These are phyloP conservation scores for Pinus tabuliformis DNA, from an alignment of 75 land plant species.

Conservation along the genomic window DNA sequence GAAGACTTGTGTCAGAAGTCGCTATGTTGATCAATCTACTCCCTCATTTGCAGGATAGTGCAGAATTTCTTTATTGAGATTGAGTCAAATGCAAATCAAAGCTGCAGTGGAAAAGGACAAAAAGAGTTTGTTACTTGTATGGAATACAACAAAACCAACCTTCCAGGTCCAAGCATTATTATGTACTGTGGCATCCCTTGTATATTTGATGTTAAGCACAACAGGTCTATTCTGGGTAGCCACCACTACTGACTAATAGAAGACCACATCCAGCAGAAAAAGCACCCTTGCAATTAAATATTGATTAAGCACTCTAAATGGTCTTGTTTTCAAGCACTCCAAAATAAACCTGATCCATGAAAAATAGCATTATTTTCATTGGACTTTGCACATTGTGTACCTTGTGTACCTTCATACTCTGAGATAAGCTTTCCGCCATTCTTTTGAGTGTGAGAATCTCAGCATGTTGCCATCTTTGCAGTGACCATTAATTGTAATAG, in stretches of 20 bases:
- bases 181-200: background rate
- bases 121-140: background rate
- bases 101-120: background rate
- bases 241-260: background rate
- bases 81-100: background rate
- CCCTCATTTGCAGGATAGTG: background rate
- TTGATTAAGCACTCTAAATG: background rate
- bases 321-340: background rate
- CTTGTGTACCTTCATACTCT: too few species aligned
- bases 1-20: background rate
- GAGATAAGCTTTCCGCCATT: background rate
- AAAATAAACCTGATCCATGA: background rate
- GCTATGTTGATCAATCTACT: background rate
- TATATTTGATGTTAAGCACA: background rate
- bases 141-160: background rate
- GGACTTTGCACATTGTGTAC: background rate
- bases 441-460: background rate
- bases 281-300: background rate
- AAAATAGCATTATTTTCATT: background rate
- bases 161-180: background rate
- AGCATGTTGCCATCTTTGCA: background rate
- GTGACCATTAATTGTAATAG: slow-evolving; percentile 1
- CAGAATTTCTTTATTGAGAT: background rate
- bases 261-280: background rate
- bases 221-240: background rate